Conservation (phyloP, 2,329 filamentous ascomycete genomes). For the Podosphaera fusca region DNA sequence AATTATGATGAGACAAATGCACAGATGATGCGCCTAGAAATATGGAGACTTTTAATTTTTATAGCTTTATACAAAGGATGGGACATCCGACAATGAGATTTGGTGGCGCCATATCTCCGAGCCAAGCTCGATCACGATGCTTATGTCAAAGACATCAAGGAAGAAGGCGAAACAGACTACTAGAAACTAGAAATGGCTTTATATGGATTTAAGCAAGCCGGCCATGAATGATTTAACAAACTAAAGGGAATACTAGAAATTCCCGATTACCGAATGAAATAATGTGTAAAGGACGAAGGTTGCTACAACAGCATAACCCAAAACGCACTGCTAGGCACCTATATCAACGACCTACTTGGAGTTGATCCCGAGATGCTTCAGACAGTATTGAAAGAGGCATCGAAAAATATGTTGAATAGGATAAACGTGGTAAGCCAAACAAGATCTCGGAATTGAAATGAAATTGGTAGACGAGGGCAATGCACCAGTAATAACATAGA, state of each 20-base stretch:
- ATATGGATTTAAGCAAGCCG: neutral
- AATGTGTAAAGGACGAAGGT: neutral
- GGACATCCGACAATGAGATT: neutral
- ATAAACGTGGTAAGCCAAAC: neutral
- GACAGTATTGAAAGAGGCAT: neutral
- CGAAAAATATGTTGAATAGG: neutral
- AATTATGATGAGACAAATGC: neutral
- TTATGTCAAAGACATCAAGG: neutral
- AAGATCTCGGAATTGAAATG: neutral
- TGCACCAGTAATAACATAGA: no score
- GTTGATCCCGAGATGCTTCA: neutral
- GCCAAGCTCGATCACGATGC: neutral
- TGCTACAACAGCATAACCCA: neutral
- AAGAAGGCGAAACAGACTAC: neutral
- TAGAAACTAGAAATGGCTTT: neutral
- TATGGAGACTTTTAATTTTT: neutral
- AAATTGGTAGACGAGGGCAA: neutral
- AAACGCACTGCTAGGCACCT: constrained; percentile 37
- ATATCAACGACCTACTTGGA: neutral
- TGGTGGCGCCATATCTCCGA: neutral
- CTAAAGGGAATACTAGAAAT: neutral
- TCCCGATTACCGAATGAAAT: neutral
- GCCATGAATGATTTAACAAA: neutral
- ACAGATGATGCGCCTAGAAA: neutral
- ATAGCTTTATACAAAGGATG: neutral